These are phyloP conservation scores for Xerocomus potaroensis DNA, from an alignment of 768 basidiomycete species.

Conservation along the genomic window DNA sequence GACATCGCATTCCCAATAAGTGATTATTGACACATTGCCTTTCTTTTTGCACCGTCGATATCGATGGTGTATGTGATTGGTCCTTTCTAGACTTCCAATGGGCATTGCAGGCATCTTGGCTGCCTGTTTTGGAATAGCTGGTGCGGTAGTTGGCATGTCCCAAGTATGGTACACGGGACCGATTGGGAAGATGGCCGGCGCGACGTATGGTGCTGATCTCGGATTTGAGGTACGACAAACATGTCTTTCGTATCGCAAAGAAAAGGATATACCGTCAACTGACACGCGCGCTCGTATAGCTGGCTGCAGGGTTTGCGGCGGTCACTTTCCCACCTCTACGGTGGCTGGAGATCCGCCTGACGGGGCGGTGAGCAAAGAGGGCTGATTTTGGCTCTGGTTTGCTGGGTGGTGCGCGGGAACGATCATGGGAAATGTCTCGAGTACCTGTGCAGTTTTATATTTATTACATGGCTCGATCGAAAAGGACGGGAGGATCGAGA, in stretches of 20 bases:
- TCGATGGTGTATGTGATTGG: no score
- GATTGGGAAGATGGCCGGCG: constrained; percentile 40
- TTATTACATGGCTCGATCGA: no score
- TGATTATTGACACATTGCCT: not conserved
- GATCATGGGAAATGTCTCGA: no score
- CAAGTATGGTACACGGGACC: constrained; percentile 52
- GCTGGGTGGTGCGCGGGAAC: no score
- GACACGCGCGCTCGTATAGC: constrained; percentile 24
- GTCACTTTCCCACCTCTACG: constrained; percentile 44
- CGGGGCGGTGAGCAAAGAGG: constrained; percentile 29
- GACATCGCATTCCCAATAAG: not conserved
- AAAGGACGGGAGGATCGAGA: no score
- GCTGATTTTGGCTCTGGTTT: not conserved
- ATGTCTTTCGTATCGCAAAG: no score
- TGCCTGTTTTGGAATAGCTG: constrained; percentile 42
- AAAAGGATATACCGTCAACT: no score
- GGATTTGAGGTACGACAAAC: not conserved
- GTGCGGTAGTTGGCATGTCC: constrained; percentile 52
- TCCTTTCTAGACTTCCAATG: constrained; percentile 37
- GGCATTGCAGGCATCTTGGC: constrained; percentile 48
- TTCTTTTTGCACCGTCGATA: not conserved
- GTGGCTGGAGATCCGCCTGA: constrained; percentile 45
- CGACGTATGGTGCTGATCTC: constrained; percentile 9
- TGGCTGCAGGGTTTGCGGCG: constrained; percentile 43
- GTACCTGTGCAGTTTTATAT: no score